Conservation (phyloP, 495 filamentous ascomycete species). For the Hypoxylon intermedium region DNA sequence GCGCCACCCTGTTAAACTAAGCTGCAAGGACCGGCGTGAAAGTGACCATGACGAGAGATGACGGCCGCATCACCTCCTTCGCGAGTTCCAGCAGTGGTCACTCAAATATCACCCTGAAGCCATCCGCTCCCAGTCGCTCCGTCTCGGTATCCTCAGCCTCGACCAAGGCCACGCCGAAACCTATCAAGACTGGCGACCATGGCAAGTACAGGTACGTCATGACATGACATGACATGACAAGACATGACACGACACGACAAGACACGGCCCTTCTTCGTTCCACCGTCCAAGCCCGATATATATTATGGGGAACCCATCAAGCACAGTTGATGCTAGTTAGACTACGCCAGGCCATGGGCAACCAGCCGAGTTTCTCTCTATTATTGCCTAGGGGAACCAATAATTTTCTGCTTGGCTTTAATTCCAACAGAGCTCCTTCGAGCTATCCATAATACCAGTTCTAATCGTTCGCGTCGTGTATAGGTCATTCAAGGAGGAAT, state of each 20-base stretch:
- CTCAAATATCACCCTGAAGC: conserved; percentile 65
- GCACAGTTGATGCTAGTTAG: too few species aligned
- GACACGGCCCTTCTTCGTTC: conserved; percentile 11
- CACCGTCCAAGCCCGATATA: conserved; percentile 10
- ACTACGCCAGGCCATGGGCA: too few species aligned
- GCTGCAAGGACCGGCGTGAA: conserved; percentile 39
- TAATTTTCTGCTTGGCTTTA: conserved; percentile 28
- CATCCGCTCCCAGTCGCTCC: conserved; percentile 56
- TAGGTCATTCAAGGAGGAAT: conserved; percentile 54
- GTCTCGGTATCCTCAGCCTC: conserved; percentile 54
- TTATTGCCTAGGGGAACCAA: conserved; percentile 1
- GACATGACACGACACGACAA: conserved; percentile 47
- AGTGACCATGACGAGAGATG: conserved; percentile 67
- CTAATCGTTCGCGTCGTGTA: conserved; percentile 23
- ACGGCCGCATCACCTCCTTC: conserved; percentile 67
- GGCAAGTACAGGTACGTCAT: conserved; percentile 53
- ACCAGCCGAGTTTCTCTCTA: too few species aligned
- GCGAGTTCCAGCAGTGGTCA: conserved; percentile 68
- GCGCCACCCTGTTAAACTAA: conserved; percentile 40
- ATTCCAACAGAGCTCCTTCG: conserved; percentile 37
- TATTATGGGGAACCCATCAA: conserved; percentile 2
- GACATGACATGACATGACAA: conserved; percentile 43
- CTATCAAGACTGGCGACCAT: conserved; percentile 63
- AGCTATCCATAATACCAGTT: conserved; percentile 7
- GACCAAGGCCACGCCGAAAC: conserved; percentile 59